Evolutionary conservation across 768 basidiomycete species (phyloP), one percentile per base, ranked within the genome.

Genomic region (Leccinum rimulosum): DNA sequence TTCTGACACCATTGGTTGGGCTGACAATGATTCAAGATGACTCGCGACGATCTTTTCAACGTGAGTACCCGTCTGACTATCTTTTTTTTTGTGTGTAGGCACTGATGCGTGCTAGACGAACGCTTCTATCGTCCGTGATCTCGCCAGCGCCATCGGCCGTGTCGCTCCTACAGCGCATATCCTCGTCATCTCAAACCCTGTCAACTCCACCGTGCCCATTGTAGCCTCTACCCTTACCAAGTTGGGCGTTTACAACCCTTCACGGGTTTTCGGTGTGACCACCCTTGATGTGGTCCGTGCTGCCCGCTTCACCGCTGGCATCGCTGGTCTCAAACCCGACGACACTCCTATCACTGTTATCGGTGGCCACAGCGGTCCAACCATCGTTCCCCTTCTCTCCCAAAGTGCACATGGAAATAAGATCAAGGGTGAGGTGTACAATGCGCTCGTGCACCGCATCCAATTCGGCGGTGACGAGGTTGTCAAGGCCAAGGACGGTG

Each of bases 381-480:
- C 96, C 61, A 99, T 99, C 71, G 91, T 99, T 27, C 96, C 96
- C 40, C 83, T 99, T 53, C 86, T 99, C 68, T 94, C 92, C 19
- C 96, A 99, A 76, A 82, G 82, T 31, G 56, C 74, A 36, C 73
- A 84, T 64, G 93, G 91, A 63, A 87, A 89, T 75, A 74, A 68
- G n/a, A 77, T 98, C 70, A 76, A 80, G 50, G 89, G 91, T 60
- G 91, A 93, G 73, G 79, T 73, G 36, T 89, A 88, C 70, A 80
- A 84, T 30, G 84, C 86, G 71, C 82, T 98, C 62, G 88, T 99
- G 56, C 77, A 96, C 79, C 85, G 96, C 58, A 98, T 98, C 72
- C 96, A 99, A 74, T 98, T 85, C 66, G 96, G 96, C 72, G 96
- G 96, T 76, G 96, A 99, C 69, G 95, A 98, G 77, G 95, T 98